A percentile compares a stretch with the other conserved stretches of the same genome.
These are phyloP conservation scores for Cavenderia fasciculata DNA, from an alignment of 78 protist genomes.

Conservation along the genomic window DNA sequence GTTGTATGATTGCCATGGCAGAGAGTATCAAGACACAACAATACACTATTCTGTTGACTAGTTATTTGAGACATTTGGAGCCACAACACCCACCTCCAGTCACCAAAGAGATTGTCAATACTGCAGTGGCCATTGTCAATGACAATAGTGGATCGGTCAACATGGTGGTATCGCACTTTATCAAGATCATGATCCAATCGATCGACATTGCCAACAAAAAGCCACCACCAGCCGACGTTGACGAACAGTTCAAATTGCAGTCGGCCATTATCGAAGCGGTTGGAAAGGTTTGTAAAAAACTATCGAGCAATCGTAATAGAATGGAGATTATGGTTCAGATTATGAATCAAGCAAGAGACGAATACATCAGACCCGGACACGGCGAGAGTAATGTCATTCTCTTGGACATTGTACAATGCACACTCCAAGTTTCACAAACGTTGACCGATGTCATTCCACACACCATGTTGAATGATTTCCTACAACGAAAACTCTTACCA, in stretches of 20 bases:
- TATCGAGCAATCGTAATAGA: background rate
- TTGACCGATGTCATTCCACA: slow-evolving; percentile 15
- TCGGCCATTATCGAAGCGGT: slow-evolving; percentile 19
- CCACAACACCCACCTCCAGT: slow-evolving; percentile 34
- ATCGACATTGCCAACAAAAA: slow-evolving; percentile 1
- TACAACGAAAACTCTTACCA: slow-evolving; percentile 16
- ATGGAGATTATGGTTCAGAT: slow-evolving; percentile 61
- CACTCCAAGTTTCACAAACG: slow-evolving; percentile 28
- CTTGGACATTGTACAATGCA: slow-evolving; percentile 14
- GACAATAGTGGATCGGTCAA: slow-evolving; percentile 5
- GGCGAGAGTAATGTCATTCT: background rate
- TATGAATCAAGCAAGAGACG: slow-evolving; percentile 7
- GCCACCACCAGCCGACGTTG: slow-evolving; percentile 58
- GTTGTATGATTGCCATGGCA: slow-evolving; percentile 37
- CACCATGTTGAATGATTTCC: slow-evolving; percentile 6
- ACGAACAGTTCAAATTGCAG: slow-evolving; percentile 24
- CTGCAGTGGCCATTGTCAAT: slow-evolving; percentile 30
- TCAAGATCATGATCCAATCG: slow-evolving; percentile 38
- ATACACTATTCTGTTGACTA: slow-evolving; percentile 38
- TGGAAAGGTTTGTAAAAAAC: slow-evolving; percentile 29
- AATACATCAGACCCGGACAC: background rate
- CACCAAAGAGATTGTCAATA: slow-evolving; percentile 25
- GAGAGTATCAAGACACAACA: slow-evolving; percentile 57
- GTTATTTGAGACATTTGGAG: slow-evolving; percentile 52
- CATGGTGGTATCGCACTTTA: slow-evolving; percentile 24